Evolutionary conservation across 768 basidiomycete genomes (phyloP), one percentile per base, ranked within the genome.

Genomic region (Pleurotus sapidus): DNA sequence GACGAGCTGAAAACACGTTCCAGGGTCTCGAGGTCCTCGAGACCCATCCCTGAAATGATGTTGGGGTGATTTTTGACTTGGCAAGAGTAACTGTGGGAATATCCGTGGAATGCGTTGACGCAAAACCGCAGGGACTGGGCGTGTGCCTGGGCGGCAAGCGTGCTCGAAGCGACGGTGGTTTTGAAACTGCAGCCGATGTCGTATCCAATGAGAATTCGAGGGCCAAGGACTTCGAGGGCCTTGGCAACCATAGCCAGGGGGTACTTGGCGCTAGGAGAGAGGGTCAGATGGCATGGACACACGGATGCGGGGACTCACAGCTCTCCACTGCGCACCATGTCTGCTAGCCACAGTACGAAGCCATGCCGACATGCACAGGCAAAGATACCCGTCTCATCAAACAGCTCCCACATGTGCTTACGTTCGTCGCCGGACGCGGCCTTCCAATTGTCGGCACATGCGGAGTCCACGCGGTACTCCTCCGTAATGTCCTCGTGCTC

Each of bases 1-100:
- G n/a, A n/a, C n/a, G n/a, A n/a, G n/a, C n/a, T n/a, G n/a, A n/a
- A n/a, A n/a, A n/a, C n/a, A n/a, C n/a, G n/a, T n/a, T n/a, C n/a
- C n/a, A n/a, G n/a, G n/a, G n/a, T n/a, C n/a, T n/a, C n/a, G n/a
- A n/a, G n/a, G n/a, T n/a, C n/a, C n/a, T n/a, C n/a, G n/a, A n/a
- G n/a, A n/a, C n/a, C n/a, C n/a, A n/a, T n/a, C n/a, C n/a, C n/a
- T n/a, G n/a, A n/a, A n/a, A n/a, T n/a, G n/a, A n/a, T n/a, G n/a
- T n/a, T n/a, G n/a, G n/a, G n/a, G 49, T 74, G 74, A 56, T 68
- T 60, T 3, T 51, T 18, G 2, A 69, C 49, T 54, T 76, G 74
- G 48, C 74, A 77, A 1, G 25, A 6, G 58, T 65, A 64, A 50
- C 70, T 63, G 60, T 77, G 74, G 6, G 68, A 56, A 55, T 73